phyloP scores from a whole-genome alignment of 2,329 filamentous ascomycete genomes.

The Stachybotrys chartarum region DNA sequence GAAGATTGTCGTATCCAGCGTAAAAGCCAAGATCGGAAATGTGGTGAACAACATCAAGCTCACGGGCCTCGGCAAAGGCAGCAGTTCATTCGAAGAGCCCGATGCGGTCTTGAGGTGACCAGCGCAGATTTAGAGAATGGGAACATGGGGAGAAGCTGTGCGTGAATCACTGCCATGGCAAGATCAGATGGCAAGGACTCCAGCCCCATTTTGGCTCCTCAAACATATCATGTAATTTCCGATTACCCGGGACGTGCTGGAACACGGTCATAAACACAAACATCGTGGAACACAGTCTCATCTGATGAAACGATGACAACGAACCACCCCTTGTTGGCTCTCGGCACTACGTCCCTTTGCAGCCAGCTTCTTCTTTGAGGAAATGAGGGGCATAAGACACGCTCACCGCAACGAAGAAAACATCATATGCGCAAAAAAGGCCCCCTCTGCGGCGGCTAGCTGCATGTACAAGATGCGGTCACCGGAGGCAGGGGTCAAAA shows the following conservation, averaged over 20 bases:
- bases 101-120: not conserved
- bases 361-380: not conserved
- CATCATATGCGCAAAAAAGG: not conserved
- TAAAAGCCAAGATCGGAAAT: conserved; percentile 75
- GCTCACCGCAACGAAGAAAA: not conserved
- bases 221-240: no score
- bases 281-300: no score
- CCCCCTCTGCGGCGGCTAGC: not conserved
- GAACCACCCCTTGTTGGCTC: no score
- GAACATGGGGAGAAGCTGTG: not conserved
- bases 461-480: not conserved
- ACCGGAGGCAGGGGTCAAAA: not conserved
- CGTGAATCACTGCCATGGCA: no score
- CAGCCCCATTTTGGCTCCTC: no score
- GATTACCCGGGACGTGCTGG: no score
- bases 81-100: not conserved
- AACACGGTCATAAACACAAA: no score
- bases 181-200: no score
- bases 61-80: not conserved
- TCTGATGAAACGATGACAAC: no score
- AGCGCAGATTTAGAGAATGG: not conserved
- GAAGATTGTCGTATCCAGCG: conserved; percentile 45
- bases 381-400: not conserved
- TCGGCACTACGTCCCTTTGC: not conserved
- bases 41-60: conserved; percentile 47